Base-by-base conservation (phyloP, 768 basidiomycete genomes). In the Termitomyces titanicus region DNA sequence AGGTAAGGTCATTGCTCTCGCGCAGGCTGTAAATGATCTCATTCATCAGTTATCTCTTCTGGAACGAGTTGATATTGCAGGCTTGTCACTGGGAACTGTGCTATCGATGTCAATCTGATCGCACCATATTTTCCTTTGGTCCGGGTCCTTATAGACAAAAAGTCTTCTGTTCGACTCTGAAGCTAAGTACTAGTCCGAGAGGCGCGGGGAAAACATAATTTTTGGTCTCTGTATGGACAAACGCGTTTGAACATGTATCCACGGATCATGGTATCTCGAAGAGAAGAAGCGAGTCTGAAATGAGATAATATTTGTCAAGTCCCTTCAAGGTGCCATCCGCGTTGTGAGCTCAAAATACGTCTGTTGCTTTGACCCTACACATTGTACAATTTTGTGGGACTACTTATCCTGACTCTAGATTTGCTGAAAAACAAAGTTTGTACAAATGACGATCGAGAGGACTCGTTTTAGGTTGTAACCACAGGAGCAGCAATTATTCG, bases 71-170 rank as follows among this genome's bases (percentile, higher is more conserved):
- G 56, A 61, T 13, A 49, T 71, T 7, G 53, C 56, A 3, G 69
- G 63, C 15, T 74, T 70, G 70, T 72, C 71, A 2, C 40, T 70
- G 49, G 72, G 71, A 0, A 60, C 49, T 7, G 40, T 59, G 0
- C 70, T 70, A 46, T 25, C 66, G 5, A 47, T 63, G 33, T 46
- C 63, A 5, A 49, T 64, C 4, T 57, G 1, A 5, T 33, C 0
- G 51, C 11, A 15, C 11, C 18, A 3, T 25, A 6, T 24, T 49
- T 52, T 22, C 10, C 7, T 9, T 11, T 40, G 13, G 25, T 38
- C 50, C 12, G 39, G 46, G 5, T 37, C 50, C n/a, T n/a, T n/a
- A 4, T 51, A 51, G 20, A 47, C 49, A 0, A n/a, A 54, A 13
- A 37, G 20, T 18, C 20, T 53, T 12, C 37, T 58, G 6, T 42